Evolutionary conservation across 2,329 filamentous ascomycete genomes (phyloP), one percentile per base, ranked within the genome.

Genomic region (Kalaharituber pfeilii): DNA sequence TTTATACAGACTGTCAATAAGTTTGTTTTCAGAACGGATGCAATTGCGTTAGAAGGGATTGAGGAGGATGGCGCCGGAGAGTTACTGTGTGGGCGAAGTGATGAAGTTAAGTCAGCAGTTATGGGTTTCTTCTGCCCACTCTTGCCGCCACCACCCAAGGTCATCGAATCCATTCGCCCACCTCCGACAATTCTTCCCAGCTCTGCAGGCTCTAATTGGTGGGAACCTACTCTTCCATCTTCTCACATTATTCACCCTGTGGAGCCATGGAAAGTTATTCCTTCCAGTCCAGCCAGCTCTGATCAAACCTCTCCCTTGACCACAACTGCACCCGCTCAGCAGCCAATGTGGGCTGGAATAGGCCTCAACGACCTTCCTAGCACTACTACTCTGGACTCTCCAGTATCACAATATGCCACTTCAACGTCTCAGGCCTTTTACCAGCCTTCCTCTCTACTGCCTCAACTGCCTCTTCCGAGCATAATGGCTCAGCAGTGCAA

Each of bases 51-150:
- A 53, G 91, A 98, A 71, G 91, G 91, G 55, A 76, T 96, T 61
- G 91, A 98, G 73, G 91, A 96, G 72, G 89, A 95, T 65, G 91
- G 91, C 58, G 85, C 84, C 49, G 91, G 91, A 59, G 91, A 98
- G 72, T 76, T 98, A 62, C 79, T 96, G 57, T 83, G 84, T 66
- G 88, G 88, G 62, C 85, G 86, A 72, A 87, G 86, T 66, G 87
- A 94, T 63, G 87, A 95, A 63, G 89, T 95, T 70, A 94, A 94
- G 78, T 80, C 75, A 65, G 81, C 78, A 67, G 82, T 98, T 71
- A 77, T 84, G 74, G 79, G 76, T 64, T 75, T 96, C 66, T 87
- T 95, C 74, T 80, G 88, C 69, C 80, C 93, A 55, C 76, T 96
- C 60, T 78, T 93, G 57, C 88, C 84, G 51, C 81, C 86, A 56